Evolutionary conservation across 306 rosid species (phyloP), one percentile per base, ranked within the genome.

Genomic region (Cucurbita ficifolia): DNA sequence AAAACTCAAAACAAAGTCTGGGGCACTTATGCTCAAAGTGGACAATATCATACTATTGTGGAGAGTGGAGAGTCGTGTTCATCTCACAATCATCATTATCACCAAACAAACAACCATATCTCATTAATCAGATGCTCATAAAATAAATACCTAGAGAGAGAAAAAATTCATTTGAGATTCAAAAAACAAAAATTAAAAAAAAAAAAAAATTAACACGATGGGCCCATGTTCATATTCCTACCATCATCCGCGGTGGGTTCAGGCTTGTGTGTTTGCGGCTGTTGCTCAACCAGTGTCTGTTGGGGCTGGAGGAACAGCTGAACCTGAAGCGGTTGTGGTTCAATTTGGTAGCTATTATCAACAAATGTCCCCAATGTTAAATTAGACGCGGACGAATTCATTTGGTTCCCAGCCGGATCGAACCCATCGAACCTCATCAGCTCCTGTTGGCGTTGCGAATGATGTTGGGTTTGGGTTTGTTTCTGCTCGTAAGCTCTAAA

Each of bases 301-400:
- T 88, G 95, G 0, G 86, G 84, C 63, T 87, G 86, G 5, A 89
- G 91, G 69, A 92, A 75, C 4, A 88, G 70, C 81, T 87, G 96
- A 10, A 88, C 95, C 60, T 85, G 83, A 70, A 89, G 79, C 17
- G 82, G 50, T 7, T 84, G 85, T 2, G 72, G 76, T 62, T 87
- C 90, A 77, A 86, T 82, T 75, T 77, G 88, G 53, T 77, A 89
- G 70, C 81, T 57, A 40, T 71, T 83, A 17, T 92, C 96, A 40
- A 80, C 96, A 59, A 81, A 92, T 5, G 84, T 65, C 0, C 92
- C 96, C 69, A 90, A 79, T 71, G 98, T 89, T 79, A 92, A 73
- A 8, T 70, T 85, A 16, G 80, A 79, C 17, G 49, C 64, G 2
- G 81, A 65, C 4, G 81, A 65, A 7, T 83, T 70, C 74, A 87